Conservation (phyloP, 1,284 basidiomycete species). For the Phlebopus sp. region DNA sequence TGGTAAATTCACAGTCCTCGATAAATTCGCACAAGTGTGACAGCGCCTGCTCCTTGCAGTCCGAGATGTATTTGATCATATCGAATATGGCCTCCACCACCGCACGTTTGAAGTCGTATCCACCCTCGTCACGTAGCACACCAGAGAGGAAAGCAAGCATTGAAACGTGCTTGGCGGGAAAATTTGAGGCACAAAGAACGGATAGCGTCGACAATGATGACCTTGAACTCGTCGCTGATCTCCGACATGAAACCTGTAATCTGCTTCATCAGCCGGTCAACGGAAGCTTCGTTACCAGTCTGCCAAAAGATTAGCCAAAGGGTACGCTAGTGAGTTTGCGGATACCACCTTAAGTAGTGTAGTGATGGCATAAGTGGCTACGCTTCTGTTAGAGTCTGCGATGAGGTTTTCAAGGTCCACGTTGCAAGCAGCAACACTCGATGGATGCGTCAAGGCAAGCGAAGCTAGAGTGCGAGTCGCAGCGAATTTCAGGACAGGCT, state of each 20-base stretch:
- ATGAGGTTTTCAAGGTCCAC: conserved; percentile 98
- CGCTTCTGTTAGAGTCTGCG: conserved; percentile 92
- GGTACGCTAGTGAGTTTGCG: conserved; percentile 1
- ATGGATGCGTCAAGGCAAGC: conserved; percentile 81
- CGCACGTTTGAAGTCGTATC: conserved; percentile 99
- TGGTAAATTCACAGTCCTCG: conserved; percentile 99
- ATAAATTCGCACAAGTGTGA: conserved; percentile 99
- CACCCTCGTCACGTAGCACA: conserved; percentile 94
- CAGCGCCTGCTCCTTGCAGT: conserved; percentile 94
- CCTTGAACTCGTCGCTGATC: conserved; percentile 99
- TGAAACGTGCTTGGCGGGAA: conserved; percentile 93
- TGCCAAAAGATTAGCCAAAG: conserved; percentile 20
- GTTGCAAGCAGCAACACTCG: conserved; percentile 90
- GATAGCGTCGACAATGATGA: conserved; percentile 98
- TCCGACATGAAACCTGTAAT: conserved; percentile 99
- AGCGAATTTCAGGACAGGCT: conserved; percentile 94
- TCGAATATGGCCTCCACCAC: conserved; percentile 99
- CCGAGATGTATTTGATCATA: conserved; percentile 97
- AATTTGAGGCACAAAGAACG: conserved; percentile 98
- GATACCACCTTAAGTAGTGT: conserved; percentile 85
- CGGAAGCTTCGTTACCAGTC: conserved; percentile 99
- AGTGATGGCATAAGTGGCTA: conserved; percentile 98
- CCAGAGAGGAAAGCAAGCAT: conserved; percentile 96
- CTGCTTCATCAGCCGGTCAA: conserved; percentile 99
- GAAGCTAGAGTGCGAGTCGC: conserved; percentile 94